Conservation (phyloP, 2,329 filamentous ascomycete genomes). For the Xylaria sp. region DNA sequence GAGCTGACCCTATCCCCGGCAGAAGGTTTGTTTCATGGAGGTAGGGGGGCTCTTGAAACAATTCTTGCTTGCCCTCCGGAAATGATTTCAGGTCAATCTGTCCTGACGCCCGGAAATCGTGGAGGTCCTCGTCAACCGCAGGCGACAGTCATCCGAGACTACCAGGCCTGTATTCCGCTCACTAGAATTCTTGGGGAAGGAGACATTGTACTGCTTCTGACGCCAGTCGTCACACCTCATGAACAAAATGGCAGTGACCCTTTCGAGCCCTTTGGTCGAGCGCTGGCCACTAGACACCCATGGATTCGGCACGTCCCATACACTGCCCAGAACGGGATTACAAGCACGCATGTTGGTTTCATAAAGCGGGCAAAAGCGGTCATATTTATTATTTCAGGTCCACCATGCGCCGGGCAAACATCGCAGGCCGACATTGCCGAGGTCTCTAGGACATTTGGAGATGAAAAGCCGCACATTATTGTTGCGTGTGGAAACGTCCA, state of each 20-base stretch:
- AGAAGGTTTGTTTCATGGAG: slow-evolving; percentile 41
- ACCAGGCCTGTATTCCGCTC: slow-evolving; percentile 58
- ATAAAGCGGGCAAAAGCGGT: slow-evolving; percentile 68
- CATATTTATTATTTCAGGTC: slow-evolving; percentile 68
- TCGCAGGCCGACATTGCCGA: slow-evolving; percentile 65
- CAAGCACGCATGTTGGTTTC: slow-evolving; percentile 70
- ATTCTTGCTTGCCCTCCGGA: slow-evolving; percentile 44
- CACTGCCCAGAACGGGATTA: slow-evolving; percentile 70
- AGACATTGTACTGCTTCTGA: slow-evolving; percentile 69
- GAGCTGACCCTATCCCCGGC: slow-evolving; percentile 19
- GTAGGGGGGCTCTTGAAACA: slow-evolving; percentile 41
- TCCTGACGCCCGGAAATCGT: slow-evolving; percentile 45
- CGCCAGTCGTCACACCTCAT: slow-evolving; percentile 63
- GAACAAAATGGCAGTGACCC: slow-evolving; percentile 66
- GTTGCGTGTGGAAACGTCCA: slow-evolving; percentile 61
- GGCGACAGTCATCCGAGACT: slow-evolving; percentile 46
- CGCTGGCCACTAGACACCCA: slow-evolving; percentile 67
- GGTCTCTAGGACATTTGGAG: slow-evolving; percentile 55
- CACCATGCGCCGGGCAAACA: slow-evolving; percentile 57
- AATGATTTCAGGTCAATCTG: slow-evolving; percentile 48
- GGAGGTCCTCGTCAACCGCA: slow-evolving; percentile 46
- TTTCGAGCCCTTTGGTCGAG: slow-evolving; percentile 75
- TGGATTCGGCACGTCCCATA: slow-evolving; percentile 78
- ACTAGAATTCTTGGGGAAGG: slow-evolving; percentile 57
- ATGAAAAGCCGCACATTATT: slow-evolving; percentile 62